Evolutionary conservation across 257 asterid species (phyloP).

Genomic region (Gynochthodes officinalis): DNA sequence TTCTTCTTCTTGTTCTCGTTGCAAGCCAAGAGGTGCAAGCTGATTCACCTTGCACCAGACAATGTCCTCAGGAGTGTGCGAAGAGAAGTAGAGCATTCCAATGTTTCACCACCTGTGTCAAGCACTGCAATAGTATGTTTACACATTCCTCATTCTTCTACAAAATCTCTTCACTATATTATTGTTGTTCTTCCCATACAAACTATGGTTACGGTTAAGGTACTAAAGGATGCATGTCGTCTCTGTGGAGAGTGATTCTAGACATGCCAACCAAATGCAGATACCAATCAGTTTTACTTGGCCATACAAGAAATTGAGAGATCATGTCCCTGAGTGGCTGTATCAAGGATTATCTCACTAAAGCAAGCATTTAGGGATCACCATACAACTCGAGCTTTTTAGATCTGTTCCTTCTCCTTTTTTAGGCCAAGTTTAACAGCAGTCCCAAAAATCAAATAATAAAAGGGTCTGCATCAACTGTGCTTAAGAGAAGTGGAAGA

Average conservation of each 20-base stretch:
- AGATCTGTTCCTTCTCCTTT: neutral
- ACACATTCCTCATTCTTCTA: neutral
- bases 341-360: neutral
- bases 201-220: no score
- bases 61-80: slow-evolving; percentile 7
- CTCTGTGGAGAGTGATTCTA: no score
- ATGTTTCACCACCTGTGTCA: slow-evolving; percentile 1
- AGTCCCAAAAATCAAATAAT: neutral
- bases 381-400: neutral
- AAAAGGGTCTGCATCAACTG: neutral
- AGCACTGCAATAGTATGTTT: slow-evolving; percentile 10
- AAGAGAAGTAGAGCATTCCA: neutral
- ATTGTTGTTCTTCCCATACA: neutral
- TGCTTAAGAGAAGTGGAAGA: no score
- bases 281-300: neutral
- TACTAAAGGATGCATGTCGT: no score
- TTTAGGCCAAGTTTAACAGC: neutral
- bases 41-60: slow-evolving; percentile 9
- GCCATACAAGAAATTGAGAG: no score
- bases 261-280: neutral
- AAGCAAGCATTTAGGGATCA: neutral
- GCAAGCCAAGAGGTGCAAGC: slow-evolving; percentile 12
- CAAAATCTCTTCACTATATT: neutral
- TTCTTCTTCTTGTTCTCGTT: slow-evolving; percentile 10
- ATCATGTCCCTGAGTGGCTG: neutral